Evolutionary conservation across 2,329 filamentous ascomycete species (phyloP).

Genomic region (Ophiostoma australiae): DNA sequence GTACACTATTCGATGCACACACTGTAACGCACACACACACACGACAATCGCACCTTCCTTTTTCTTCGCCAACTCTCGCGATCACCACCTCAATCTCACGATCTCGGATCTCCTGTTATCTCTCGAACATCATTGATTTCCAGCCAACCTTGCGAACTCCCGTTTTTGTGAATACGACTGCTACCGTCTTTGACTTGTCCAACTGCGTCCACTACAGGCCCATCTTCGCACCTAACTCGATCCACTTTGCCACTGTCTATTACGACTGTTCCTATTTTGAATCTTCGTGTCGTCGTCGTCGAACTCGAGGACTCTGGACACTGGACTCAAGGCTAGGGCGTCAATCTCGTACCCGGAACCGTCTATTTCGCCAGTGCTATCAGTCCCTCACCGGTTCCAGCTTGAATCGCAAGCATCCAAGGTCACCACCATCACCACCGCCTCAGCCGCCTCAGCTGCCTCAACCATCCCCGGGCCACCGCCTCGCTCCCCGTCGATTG

Average conservation of each 20-base stretch:
- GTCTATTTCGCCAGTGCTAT: not conserved
- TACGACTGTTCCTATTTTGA: constrained; percentile 10
- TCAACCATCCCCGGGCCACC: not conserved
- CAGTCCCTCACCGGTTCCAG: not conserved
- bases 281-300: not conserved
- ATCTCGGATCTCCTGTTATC: not conserved
- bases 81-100: not conserved
- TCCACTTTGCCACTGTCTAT: constrained; percentile 15
- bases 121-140: not conserved
- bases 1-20: not conserved
- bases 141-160: not conserved
- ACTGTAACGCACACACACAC: not conserved
- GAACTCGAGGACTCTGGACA: not conserved
- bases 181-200: not conserved
- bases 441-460: not conserved
- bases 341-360: not conserved
- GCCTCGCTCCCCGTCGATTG: not conserved
- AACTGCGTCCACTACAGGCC: not conserved
- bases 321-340: not conserved
- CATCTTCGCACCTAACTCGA: not conserved
- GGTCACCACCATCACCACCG: not conserved
- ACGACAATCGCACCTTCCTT: not conserved
- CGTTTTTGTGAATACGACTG: not conserved
- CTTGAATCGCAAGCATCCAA: not conserved
- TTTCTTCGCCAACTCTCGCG: not conserved